Evolutionary conservation across 106 monocot genomes (phyloP).

Genomic region (Gastrodia elata): DNA sequence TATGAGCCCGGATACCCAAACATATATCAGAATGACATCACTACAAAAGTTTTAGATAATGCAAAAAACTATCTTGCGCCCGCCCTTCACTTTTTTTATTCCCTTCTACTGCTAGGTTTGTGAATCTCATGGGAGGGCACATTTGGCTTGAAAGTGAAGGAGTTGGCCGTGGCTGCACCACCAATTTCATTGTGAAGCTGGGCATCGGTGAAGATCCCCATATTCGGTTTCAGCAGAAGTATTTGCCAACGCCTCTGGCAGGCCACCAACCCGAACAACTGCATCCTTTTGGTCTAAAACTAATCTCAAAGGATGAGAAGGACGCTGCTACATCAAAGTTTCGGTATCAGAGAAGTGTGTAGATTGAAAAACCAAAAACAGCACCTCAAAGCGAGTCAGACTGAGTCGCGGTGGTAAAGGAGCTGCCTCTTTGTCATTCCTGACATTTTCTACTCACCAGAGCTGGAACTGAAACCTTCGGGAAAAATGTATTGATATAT

Average conservation of each 20-base stretch:
- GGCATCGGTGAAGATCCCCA: constrained; percentile 35
- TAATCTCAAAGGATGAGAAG: constrained; percentile 18
- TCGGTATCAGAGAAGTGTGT: constrained; percentile 40
- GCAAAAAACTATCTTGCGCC: neutral
- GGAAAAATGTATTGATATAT: no score
- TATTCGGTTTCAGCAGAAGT: constrained; percentile 25
- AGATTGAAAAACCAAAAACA: neutral
- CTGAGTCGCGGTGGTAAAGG: neutral
- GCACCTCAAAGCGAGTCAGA: neutral
- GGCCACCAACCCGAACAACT: constrained; percentile 13
- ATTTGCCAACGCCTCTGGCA: constrained; percentile 15
- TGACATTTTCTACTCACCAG: neutral
- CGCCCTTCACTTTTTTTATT: neutral
- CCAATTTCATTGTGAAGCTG: constrained; percentile 65
- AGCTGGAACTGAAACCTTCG: neutral
- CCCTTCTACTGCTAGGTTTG: constrained; percentile 39
- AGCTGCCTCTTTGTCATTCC: neutral
- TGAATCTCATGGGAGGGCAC: constrained; percentile 71
- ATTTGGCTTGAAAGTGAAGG: constrained; percentile 97
- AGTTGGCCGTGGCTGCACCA: constrained; percentile 72
- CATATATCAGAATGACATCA: neutral
- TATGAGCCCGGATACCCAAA: neutral
- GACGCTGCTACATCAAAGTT: constrained; percentile 13
- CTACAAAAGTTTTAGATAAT: neutral
- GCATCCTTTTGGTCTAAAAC: constrained; percentile 11